These are phyloP conservation scores for Xanthoconium separans DNA, from an alignment of 1,284 basidiomycete genomes.

Conservation along the genomic window DNA sequence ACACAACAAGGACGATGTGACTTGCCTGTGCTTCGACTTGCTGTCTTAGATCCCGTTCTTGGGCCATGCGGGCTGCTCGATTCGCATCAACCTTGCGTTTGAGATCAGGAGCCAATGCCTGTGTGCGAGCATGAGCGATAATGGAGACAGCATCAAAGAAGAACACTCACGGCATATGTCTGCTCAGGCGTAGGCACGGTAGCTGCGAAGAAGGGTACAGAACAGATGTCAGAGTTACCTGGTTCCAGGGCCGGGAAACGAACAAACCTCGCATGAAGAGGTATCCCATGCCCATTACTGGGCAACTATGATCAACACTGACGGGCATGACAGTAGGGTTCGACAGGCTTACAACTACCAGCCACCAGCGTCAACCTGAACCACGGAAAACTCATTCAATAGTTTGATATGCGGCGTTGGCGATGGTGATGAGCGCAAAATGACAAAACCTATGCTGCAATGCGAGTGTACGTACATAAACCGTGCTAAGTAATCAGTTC, in stretches of 20 bases:
- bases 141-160: background rate
- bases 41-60: constrained; percentile 54
- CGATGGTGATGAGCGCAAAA: background rate
- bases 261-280: constrained; percentile 61
- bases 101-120: constrained; percentile 71
- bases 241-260: background rate
- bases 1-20: constrained; percentile 9
- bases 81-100: constrained; percentile 64
- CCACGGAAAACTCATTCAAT: constrained; percentile 49
- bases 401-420: background rate
- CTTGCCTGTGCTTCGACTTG: constrained; percentile 58
- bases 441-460: constrained; percentile 10
- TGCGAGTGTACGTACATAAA: constrained; percentile 6
- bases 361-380: constrained; percentile 45
- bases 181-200: constrained; percentile 53
- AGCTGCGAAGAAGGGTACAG: constrained; percentile 36
- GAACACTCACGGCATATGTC: constrained; percentile 36
- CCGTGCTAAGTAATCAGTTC: background rate
- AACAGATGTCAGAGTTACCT: constrained; percentile 7
- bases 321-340: background rate
- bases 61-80: constrained; percentile 52
- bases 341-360: constrained; percentile 44
- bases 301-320: background rate
- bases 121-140: constrained; percentile 7
- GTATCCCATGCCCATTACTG: constrained; percentile 65